These are phyloP conservation scores for Sideroxylon spinosum DNA, from an alignment of 179 eudicot species.

Conservation along the genomic window DNA sequence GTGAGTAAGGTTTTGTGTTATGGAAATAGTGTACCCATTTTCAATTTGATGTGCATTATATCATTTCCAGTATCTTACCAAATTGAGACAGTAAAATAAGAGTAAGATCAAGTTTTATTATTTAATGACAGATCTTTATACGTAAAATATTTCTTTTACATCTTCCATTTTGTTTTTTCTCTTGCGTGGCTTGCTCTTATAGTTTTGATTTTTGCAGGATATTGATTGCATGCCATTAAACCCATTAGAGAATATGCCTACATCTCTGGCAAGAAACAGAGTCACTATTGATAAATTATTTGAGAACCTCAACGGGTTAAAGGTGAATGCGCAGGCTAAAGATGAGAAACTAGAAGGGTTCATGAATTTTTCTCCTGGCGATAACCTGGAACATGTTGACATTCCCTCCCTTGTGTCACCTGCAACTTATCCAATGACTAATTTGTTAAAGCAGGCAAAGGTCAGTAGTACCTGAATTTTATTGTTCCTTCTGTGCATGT, in stretches of 20 bases:
- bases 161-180: not conserved
- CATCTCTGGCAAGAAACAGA: slow-evolving; percentile 52
- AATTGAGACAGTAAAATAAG: not conserved
- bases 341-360: slow-evolving; percentile 50
- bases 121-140: not conserved
- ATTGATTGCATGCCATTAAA: slow-evolving; percentile 92
- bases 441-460: slow-evolving; percentile 51
- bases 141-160: not conserved
- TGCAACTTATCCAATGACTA: slow-evolving; percentile 37
- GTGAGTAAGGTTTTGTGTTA: not conserved
- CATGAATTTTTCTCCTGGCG: slow-evolving; percentile 40
- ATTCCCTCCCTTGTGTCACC: slow-evolving; percentile 35
- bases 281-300: slow-evolving; percentile 48
- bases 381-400: slow-evolving; percentile 37
- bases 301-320: slow-evolving; percentile 59
- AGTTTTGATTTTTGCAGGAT: slow-evolving; percentile 49
- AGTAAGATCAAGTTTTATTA: not conserved
- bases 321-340: slow-evolving; percentile 38
- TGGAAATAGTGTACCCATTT: not conserved
- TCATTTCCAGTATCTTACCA: not conserved
- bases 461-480: slow-evolving; percentile 28
- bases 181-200: slow-evolving; percentile 3
- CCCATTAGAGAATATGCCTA: slow-evolving; percentile 78
- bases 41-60: not conserved
- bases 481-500: not conserved